phyloP scores from a whole-genome alignment of 1,139 yeast species.

The Yamadazyma mexicana region DNA sequence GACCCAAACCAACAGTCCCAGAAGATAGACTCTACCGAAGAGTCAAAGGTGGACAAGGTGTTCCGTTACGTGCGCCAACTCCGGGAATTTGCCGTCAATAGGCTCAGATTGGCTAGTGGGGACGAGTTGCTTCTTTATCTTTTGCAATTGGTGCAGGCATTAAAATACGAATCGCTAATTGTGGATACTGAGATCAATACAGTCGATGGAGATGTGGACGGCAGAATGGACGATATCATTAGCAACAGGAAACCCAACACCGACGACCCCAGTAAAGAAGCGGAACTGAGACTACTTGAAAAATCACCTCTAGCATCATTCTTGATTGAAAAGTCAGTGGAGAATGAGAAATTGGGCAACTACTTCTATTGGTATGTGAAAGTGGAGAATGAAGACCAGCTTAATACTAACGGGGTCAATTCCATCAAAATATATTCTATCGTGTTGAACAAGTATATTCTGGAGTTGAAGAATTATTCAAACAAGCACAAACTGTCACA shows the following conservation, averaged over 20 bases:
- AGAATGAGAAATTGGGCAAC: slow-evolving; percentile 69
- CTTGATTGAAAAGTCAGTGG: slow-evolving; percentile 69
- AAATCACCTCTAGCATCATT: slow-evolving; percentile 75
- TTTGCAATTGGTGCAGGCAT: slow-evolving; percentile 89
- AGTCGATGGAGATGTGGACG: slow-evolving; percentile 9
- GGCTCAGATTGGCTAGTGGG: slow-evolving; percentile 76
- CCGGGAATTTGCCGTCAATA: slow-evolving; percentile 83
- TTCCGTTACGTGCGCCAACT: slow-evolving; percentile 44
- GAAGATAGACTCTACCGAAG: slow-evolving; percentile 15
- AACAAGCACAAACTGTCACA: slow-evolving; percentile 30
- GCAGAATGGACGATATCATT: slow-evolving; percentile 7
- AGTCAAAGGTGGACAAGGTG: slow-evolving; percentile 32
- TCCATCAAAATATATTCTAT: slow-evolving; percentile 29
- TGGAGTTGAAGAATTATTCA: slow-evolving; percentile 33
- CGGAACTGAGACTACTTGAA: slow-evolving; percentile 15
- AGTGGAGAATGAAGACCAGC: slow-evolving; percentile 79
- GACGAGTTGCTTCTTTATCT: slow-evolving; percentile 78
- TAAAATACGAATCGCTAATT: slow-evolving; percentile 63
- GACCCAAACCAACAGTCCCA: slow-evolving; percentile 4
- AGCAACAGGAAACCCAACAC: slow-evolving; percentile 3
- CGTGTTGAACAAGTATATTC: slow-evolving; percentile 42
- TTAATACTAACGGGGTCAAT: slow-evolving; percentile 20
- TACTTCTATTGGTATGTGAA: slow-evolving; percentile 90
- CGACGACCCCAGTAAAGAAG: slow-evolving; percentile 19
- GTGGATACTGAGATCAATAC: slow-evolving; percentile 16